A percentile compares a stretch with the other conserved stretches of the same genome.
phyloP scores from a whole-genome alignment of 257 asterid genomes.

The Gardenia jasminoides region DNA sequence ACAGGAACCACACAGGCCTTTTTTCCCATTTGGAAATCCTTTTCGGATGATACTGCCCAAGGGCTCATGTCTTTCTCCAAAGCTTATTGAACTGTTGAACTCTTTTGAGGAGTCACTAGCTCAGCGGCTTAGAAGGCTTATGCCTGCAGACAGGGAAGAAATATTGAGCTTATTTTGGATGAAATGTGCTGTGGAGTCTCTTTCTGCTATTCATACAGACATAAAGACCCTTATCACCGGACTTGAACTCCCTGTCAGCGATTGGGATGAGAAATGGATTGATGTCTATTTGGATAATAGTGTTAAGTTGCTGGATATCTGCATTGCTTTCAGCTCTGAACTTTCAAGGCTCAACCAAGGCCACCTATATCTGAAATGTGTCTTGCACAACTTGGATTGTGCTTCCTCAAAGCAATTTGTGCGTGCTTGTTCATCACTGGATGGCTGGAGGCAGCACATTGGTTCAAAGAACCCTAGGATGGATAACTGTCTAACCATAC shows the following conservation, averaged over 20 bases:
- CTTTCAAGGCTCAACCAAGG: slow-evolving; percentile 73
- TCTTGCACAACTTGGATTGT: slow-evolving; percentile 41
- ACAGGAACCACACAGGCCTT: slow-evolving; percentile 63
- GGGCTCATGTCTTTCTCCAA: slow-evolving; percentile 62
- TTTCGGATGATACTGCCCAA: slow-evolving; percentile 61
- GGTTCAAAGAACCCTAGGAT: slow-evolving; percentile 59
- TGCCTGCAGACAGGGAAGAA: slow-evolving; percentile 57
- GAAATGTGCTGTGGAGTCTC: slow-evolving; percentile 56
- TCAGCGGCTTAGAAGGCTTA: slow-evolving; percentile 55
- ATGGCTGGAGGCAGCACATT: slow-evolving; percentile 69
- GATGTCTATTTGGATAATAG: slow-evolving; percentile 76
- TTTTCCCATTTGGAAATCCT: slow-evolving; percentile 76
- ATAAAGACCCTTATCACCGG: slow-evolving; percentile 60
- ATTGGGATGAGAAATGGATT: slow-evolving; percentile 92
- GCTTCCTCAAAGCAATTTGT: slow-evolving; percentile 46
- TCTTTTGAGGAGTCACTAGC: slow-evolving; percentile 64
- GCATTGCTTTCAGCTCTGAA: slow-evolving; percentile 81
- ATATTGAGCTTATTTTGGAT: slow-evolving; percentile 70
- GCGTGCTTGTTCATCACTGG: slow-evolving; percentile 59
- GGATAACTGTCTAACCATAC: slow-evolving; percentile 54
- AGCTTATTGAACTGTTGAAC: slow-evolving; percentile 55
- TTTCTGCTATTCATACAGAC: slow-evolving; percentile 67
- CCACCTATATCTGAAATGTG: slow-evolving; percentile 63
- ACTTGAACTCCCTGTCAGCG: slow-evolving; percentile 69
- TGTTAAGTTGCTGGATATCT: slow-evolving; percentile 70